Evolutionary conservation across 2,329 filamentous ascomycete species (phyloP).

Genomic region (Diplodia intermedia): DNA sequence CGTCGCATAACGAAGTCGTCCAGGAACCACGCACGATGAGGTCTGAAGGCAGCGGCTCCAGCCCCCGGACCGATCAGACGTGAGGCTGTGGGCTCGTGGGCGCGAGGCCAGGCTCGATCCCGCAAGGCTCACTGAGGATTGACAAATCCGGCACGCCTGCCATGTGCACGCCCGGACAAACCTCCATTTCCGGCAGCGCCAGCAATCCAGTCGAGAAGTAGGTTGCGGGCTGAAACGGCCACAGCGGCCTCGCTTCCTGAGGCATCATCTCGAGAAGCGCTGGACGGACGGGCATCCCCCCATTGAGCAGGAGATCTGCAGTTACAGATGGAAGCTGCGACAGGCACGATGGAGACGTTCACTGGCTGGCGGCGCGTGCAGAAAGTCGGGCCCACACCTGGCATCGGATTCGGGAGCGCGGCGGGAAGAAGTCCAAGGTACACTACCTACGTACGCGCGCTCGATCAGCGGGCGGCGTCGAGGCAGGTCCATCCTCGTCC

Average conservation of each 20-base stretch:
- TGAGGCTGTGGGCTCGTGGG: constrained; percentile 19
- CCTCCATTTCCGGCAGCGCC: constrained; percentile 17
- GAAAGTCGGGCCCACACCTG: constrained; percentile 10
- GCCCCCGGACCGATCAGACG: constrained; percentile 26
- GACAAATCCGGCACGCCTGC: constrained; percentile 21
- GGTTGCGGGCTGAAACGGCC: constrained; percentile 28
- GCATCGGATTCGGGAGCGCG: constrained; percentile 2
- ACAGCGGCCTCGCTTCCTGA: constrained; percentile 29
- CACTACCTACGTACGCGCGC: constrained; percentile 1
- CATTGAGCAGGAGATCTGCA: constrained; percentile 22
- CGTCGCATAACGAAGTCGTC: constrained; percentile 21
- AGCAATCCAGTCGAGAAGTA: constrained; percentile 27
- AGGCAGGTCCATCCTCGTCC: constrained; percentile 6
- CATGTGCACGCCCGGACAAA: constrained; percentile 13
- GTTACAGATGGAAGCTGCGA: constrained; percentile 27
- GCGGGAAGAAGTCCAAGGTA: constrained; percentile 24
- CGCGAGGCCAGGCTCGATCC: constrained; percentile 6
- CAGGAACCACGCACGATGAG: background rate
- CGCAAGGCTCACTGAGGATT: constrained; percentile 10
- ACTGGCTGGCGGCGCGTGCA: constrained; percentile 25
- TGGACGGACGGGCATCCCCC: constrained; percentile 1
- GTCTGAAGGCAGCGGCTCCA: constrained; percentile 17
- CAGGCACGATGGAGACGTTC: constrained; percentile 6
- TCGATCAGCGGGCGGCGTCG: constrained; percentile 16
- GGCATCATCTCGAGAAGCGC: constrained; percentile 15